Evolutionary conservation across 345 rosid genomes (phyloP).

Genomic region (Nephelium lappaceum): DNA sequence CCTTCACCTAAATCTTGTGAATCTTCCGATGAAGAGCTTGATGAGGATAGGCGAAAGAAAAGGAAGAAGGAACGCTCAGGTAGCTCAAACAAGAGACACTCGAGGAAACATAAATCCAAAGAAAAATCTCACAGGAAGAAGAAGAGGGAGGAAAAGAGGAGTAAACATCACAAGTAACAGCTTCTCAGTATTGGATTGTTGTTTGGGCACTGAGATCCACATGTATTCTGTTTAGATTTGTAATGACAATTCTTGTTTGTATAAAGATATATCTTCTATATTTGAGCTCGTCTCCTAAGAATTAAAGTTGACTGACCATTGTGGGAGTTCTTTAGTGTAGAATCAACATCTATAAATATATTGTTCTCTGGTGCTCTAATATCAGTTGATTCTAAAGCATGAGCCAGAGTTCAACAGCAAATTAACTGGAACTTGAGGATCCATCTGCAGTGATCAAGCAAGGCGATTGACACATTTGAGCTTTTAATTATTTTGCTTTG

Average conservation of each 20-base stretch:
- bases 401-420: background rate
- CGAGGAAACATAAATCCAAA: slow-evolving; percentile 50
- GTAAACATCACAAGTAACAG: slow-evolving; percentile 23
- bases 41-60: slow-evolving; percentile 34
- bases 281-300: background rate
- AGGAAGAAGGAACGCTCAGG: slow-evolving; percentile 32
- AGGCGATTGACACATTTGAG: background rate
- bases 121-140: slow-evolving; percentile 47
- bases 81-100: slow-evolving; percentile 47
- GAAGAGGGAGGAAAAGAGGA: slow-evolving; percentile 44
- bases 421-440: background rate
- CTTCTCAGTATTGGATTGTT: background rate
- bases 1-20: slow-evolving; percentile 25
- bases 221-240: background rate
- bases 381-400: background rate
- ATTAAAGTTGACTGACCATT: background rate
- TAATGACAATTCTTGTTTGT: background rate
- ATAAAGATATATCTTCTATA: background rate
- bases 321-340: background rate
- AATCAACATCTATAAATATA: background rate
- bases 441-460: background rate
- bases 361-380: background rate
- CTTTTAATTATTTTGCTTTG: background rate
- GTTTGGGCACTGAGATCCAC: background rate
- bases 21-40: slow-evolving; percentile 45